These are phyloP conservation scores for Orbilia brochopaga DNA, from an alignment of 2,329 filamentous ascomycete species.

Conservation along the genomic window DNA sequence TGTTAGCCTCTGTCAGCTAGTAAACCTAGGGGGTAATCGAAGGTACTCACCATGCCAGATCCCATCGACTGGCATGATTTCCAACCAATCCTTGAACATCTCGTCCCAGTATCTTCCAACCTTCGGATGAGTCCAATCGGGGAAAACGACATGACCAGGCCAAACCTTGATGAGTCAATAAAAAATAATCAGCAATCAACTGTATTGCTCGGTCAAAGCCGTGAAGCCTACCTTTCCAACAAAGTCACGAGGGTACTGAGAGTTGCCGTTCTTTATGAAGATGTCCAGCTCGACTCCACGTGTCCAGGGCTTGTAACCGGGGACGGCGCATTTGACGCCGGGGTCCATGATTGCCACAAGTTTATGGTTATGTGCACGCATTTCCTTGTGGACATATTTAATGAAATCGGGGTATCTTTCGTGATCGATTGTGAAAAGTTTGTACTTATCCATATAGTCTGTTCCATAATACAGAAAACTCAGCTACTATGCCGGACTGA, in stretches of 20 bases:
- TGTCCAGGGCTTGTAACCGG: slow-evolving; percentile 26
- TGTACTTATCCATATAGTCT: slow-evolving; percentile 46
- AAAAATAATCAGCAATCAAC: background rate
- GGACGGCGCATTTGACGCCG: slow-evolving; percentile 30
- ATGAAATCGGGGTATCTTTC: slow-evolving; percentile 29
- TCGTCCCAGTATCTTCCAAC: slow-evolving; percentile 72
- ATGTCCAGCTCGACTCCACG: slow-evolving; percentile 38
- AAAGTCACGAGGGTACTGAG: slow-evolving; percentile 12
- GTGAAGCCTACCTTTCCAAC: slow-evolving; percentile 32
- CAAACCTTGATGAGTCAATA: slow-evolving; percentile 65
- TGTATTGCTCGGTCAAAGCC: background rate
- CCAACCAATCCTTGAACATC: slow-evolving; percentile 71
- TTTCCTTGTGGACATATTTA: slow-evolving; percentile 15
- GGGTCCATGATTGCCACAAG: slow-evolving; percentile 46
- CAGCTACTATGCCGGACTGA: background rate
- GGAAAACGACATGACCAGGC: slow-evolving; percentile 75
- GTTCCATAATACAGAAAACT: background rate
- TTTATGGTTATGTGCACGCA: slow-evolving; percentile 38
- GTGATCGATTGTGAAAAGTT: slow-evolving; percentile 39
- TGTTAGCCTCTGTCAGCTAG: background rate
- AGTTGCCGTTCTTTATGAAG: slow-evolving; percentile 42
- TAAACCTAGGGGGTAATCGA: slow-evolving; percentile 56
- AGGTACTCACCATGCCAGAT: slow-evolving; percentile 67
- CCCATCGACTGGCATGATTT: slow-evolving; percentile 63
- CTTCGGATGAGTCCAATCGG: slow-evolving; percentile 76